Conservation (phyloP, 1,284 basidiomycete genomes). For the Pseudozyma sp. region DNA sequence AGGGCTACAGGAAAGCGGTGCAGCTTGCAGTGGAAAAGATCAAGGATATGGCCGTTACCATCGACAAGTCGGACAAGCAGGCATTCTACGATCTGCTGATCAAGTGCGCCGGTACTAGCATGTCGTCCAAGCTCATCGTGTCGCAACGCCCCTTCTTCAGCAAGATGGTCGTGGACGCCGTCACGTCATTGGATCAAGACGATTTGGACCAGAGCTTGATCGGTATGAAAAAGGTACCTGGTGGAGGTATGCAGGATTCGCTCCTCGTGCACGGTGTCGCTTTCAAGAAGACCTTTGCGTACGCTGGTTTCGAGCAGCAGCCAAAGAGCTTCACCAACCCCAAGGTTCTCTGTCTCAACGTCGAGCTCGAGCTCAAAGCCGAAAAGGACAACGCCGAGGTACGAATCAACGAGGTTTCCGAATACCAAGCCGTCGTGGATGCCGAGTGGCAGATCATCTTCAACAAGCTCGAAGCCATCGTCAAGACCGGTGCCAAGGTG, state of each 20-base stretch:
- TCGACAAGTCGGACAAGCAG: slow-evolving; percentile 91
- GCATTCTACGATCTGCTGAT: slow-evolving; percentile 92
- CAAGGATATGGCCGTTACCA: slow-evolving; percentile 86
- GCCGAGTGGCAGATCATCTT: slow-evolving; percentile 99
- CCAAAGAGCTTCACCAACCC: slow-evolving; percentile 92
- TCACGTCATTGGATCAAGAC: slow-evolving; percentile 81
- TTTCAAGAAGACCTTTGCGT: slow-evolving; percentile 99
- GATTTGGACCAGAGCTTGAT: slow-evolving; percentile 96
- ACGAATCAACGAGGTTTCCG: slow-evolving; percentile 86
- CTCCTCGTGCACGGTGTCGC: slow-evolving; percentile 87
- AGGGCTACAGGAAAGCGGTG: slow-evolving; percentile 89
- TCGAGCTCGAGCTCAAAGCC: slow-evolving; percentile 98
- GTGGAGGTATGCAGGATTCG: slow-evolving; percentile 98
- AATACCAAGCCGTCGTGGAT: slow-evolving; percentile 97
- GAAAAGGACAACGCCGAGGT: slow-evolving; percentile 99
- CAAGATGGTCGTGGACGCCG: slow-evolving; percentile 98
- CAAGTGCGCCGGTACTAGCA: slow-evolving; percentile 96
- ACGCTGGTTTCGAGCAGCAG: slow-evolving; percentile 99
- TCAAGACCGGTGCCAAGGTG: slow-evolving; percentile 95
- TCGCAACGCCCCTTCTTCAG: slow-evolving; percentile 99
- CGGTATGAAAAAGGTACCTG: slow-evolving; percentile 98
- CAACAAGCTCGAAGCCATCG: slow-evolving; percentile 94
- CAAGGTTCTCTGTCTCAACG: slow-evolving; percentile 92
- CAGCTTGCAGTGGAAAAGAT: slow-evolving; percentile 87
- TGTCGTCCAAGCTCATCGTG: slow-evolving; percentile 99